Conservation (phyloP, 108 stramenopile species). For the Fragilariopsis cylindrus region DNA sequence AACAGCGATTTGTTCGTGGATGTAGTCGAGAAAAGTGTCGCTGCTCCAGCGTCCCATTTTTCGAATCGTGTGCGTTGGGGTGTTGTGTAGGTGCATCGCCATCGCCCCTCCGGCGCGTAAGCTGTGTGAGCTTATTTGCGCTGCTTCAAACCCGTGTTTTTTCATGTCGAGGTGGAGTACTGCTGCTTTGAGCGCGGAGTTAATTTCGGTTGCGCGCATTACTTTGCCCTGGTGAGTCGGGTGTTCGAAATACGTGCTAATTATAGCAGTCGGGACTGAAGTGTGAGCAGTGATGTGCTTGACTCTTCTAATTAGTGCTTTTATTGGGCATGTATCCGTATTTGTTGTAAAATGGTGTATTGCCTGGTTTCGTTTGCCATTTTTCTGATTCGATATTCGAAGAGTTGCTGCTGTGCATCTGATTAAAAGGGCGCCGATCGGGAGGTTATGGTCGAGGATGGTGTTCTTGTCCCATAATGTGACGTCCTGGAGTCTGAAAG, state of each 20-base stretch:
- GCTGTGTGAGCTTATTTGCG: neutral
- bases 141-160: neutral
- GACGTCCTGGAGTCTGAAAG: too few relatives aligned
- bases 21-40: too few relatives aligned
- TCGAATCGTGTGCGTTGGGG: too few relatives aligned
- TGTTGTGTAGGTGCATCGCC: neutral
- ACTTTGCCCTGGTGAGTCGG: neutral
- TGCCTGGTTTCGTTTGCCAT: too few relatives aligned
- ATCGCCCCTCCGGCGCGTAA: neutral
- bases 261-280: too few relatives aligned
- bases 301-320: too few relatives aligned
- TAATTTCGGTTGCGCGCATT: neutral
- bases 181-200: neutral
- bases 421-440: neutral
- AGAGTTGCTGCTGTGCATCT: neutral
- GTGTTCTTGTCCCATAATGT: neutral
- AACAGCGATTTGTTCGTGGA: too few relatives aligned
- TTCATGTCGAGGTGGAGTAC: neutral
- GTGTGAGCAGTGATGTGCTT: too few relatives aligned
- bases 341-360: too few relatives aligned
- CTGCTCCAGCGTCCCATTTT: too few relatives aligned
- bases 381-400: neutral
- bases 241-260: neutral
- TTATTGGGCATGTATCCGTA: too few relatives aligned
- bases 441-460: neutral